These are phyloP conservation scores for Dryas drummondii DNA, from an alignment of 306 rosid species.

Conservation along the genomic window DNA sequence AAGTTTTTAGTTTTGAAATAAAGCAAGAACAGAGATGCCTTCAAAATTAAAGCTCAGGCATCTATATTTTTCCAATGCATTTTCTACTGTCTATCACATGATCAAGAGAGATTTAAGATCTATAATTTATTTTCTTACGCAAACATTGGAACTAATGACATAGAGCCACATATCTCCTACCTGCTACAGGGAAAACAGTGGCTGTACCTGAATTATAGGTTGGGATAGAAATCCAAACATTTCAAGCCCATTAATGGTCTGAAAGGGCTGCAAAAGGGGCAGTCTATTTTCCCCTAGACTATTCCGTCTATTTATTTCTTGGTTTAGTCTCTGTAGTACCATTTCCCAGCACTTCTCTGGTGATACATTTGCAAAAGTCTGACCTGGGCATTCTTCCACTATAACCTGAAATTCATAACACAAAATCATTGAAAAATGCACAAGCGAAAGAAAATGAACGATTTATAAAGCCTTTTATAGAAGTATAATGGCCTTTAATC, in stretches of 20 bases:
- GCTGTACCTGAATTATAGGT: slow-evolving; percentile 53
- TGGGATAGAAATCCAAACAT: slow-evolving; percentile 85
- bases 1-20: not conserved
- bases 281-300: slow-evolving; percentile 41
- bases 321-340: slow-evolving; percentile 52
- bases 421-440: not conserved
- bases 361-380: slow-evolving; percentile 49
- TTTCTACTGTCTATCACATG: not conserved
- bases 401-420: slow-evolving; percentile 58
- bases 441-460: not conserved
- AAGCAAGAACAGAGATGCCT: not conserved
- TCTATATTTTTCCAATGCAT: not conserved
- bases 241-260: slow-evolving; percentile 55
- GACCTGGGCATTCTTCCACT: slow-evolving; percentile 61
- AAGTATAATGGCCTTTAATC: not conserved
- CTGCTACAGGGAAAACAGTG: not conserved
- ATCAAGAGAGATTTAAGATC: not conserved
- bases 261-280: slow-evolving; percentile 42
- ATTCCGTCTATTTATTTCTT: slow-evolving; percentile 43
- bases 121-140: not conserved
- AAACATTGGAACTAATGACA: not conserved
- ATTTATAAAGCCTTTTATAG: not conserved
- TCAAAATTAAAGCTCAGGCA: slow-evolving; percentile 12
- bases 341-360: slow-evolving; percentile 78
- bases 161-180: not conserved